Conservation (phyloP, 345 rosid genomes). For the Aquilaria yunnanensis region DNA sequence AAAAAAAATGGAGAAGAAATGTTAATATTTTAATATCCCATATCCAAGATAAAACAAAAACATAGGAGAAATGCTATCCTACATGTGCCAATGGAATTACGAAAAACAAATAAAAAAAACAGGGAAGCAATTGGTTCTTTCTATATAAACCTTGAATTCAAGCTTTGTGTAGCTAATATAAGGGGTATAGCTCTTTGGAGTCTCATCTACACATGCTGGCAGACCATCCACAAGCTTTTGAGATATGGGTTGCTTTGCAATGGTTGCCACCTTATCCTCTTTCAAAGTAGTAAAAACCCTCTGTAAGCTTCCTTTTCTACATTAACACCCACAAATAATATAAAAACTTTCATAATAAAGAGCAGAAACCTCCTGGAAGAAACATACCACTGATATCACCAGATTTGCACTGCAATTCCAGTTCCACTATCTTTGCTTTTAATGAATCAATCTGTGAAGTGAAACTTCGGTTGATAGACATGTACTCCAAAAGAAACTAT, state of each 20-base stretch:
- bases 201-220: constrained; percentile 23
- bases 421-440: constrained; percentile 58
- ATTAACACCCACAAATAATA: constrained; percentile 5
- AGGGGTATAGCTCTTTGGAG: constrained; percentile 59
- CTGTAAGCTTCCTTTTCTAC: not conserved
- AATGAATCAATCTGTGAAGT: constrained; percentile 51
- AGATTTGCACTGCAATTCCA: constrained; percentile 38
- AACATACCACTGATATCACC: constrained; percentile 19
- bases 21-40: not conserved
- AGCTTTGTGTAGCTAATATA: constrained; percentile 83
- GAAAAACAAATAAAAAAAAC: not conserved
- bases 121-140: not conserved
- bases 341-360: not conserved
- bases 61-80: not conserved
- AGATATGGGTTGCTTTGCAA: constrained; percentile 19
- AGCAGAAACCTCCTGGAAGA: constrained; percentile 20
- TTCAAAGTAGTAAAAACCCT: constrained; percentile 19
- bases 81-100: not conserved
- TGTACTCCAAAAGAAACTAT: no score
- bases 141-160: constrained; percentile 64
- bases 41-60: not conserved
- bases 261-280: constrained; percentile 28
- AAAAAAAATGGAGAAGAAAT: not conserved
- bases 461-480: not conserved
- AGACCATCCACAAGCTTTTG: constrained; percentile 18